These are phyloP conservation scores for Tremella yokohamensis DNA, from an alignment of 768 basidiomycete genomes.

Conservation along the genomic window DNA sequence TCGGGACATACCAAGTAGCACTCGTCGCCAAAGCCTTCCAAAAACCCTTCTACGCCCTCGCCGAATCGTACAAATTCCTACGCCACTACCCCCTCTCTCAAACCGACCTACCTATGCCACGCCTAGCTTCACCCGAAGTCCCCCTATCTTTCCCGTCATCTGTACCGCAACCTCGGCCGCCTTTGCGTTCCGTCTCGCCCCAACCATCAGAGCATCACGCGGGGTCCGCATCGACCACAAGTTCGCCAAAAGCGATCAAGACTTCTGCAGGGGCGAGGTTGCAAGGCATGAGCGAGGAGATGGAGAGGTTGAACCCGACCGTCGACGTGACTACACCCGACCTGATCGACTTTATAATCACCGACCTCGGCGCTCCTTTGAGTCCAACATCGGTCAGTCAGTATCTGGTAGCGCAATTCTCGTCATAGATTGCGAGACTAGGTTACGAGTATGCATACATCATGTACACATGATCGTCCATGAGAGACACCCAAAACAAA, in stretches of 20 bases:
- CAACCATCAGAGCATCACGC: not conserved
- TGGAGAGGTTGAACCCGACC: conserved; percentile 76
- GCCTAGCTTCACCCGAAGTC: not conserved
- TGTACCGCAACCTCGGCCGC: conserved; percentile 60
- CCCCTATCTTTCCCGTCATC: conserved; percentile 14
- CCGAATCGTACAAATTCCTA: conserved; percentile 97
- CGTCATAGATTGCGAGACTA: conserved; percentile 12
- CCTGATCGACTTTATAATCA: conserved; percentile 87
- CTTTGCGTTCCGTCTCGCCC: conserved; percentile 50
- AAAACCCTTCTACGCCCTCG: conserved; percentile 93
- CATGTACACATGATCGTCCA: conserved; percentile 1
- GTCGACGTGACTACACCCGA: conserved; percentile 96
- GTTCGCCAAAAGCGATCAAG: conserved; percentile 7
- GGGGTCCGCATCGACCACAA: conserved; percentile 8
- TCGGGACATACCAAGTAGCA: conserved; percentile 94
- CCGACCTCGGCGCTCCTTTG: conserved; percentile 75
- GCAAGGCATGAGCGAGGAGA: conserved; percentile 66
- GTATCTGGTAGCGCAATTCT: conserved; percentile 86
- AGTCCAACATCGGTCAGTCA: conserved; percentile 80
- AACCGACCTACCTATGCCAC: conserved; percentile 45
- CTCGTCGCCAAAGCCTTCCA: conserved; percentile 90
- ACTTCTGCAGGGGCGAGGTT: not conserved
- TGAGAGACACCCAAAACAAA: not conserved
- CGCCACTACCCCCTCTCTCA: conserved; percentile 72
- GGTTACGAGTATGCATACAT: not conserved